These are phyloP conservation scores for Haplosporangium sp. DNA, from an alignment of 371 early-diverging fungal genomes.

Conservation along the genomic window DNA sequence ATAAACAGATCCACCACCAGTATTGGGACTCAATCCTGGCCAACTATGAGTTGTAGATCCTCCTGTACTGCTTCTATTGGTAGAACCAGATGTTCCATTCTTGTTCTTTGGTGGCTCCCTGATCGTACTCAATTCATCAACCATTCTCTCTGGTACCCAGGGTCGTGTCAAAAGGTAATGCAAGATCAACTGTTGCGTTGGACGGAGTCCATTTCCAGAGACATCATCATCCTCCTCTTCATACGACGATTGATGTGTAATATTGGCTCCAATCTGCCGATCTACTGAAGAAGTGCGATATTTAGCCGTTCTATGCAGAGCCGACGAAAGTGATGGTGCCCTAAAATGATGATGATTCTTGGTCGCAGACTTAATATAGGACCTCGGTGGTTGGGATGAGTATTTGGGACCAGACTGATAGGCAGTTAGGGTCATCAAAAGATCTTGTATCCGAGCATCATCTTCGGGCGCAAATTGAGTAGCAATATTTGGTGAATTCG, in stretches of 20 bases:
- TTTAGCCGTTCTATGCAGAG: constrained; percentile 67
- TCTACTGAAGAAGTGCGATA: constrained; percentile 58
- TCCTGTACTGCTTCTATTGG: constrained; percentile 29
- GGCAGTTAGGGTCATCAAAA: constrained; percentile 62
- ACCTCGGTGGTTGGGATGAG: constrained; percentile 62
- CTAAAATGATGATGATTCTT: constrained; percentile 60
- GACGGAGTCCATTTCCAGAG: constrained; percentile 44
- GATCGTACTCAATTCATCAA: constrained; percentile 76
- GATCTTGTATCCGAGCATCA: constrained; percentile 67
- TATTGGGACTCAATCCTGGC: constrained; percentile 28
- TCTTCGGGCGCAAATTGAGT: constrained; percentile 55
- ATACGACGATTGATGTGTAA: constrained; percentile 53
- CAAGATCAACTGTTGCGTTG: constrained; percentile 62
- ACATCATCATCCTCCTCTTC: constrained; percentile 59
- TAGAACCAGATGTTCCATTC: constrained; percentile 15
- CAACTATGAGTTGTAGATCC: constrained; percentile 46
- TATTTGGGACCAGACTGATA: constrained; percentile 76
- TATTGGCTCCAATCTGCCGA: constrained; percentile 57
- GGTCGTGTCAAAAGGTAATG: constrained; percentile 77
- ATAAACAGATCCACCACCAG: constrained; percentile 24
- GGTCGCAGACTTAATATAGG: constrained; percentile 66
- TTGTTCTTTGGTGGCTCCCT: constrained; percentile 75
- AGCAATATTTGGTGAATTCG: constrained; percentile 14
- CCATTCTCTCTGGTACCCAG: constrained; percentile 76
- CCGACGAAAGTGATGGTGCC: constrained; percentile 63